Base-by-base conservation (phyloP, 2,329 filamentous ascomycete species). In the Raffaelea albimanens region DNA sequence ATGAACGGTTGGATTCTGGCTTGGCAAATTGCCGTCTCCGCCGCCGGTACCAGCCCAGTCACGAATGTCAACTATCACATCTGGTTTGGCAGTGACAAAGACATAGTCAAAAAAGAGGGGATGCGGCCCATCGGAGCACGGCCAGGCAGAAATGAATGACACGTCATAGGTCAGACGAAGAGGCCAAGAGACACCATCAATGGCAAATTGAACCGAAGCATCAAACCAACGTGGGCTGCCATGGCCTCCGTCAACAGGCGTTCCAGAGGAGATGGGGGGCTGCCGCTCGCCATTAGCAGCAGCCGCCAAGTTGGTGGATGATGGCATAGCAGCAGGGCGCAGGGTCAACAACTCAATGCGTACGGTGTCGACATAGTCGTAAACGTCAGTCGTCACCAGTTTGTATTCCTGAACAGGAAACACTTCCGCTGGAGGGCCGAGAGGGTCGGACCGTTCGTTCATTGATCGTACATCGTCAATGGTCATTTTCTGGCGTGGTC, bases 101-200 rank as follows among this genome's bases (percentile, higher is more conserved):
- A 70, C 65, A 58, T 87, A 88, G 60, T 87, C 83, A 59, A 82
- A 83, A 63, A 85, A 88, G 5, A 88, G 70, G 7, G 82, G 80
- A 60, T 85, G 81, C 13, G 81, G 81, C 0, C 80, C 80, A 22
- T 72, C 69, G 0, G 70, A 69, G 60, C 82, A 85, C 7, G 81
- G 79, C 70, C 76, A 82, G 2, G 79, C 78, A n/a, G 67, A 69
- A 44, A 85, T 67, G 58, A 83, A 85, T n/a, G 69, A 75, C 9
- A 85, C 80, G 56, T 85, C 77, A 57, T 78, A 82, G 46, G 70
- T 72, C 42, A 85, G 70, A 9, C 73, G 68, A 52, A 85, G 63
- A 18, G 79, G 79, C 78, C 78, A 83, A 8, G 77, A 81, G 29
- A 73, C 68, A 3, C 77, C 76, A 40, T 78, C 71, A 49, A 83